phyloP scores from a whole-genome alignment of 1,284 basidiomycete genomes.

The Trichosporon sp. region DNA sequence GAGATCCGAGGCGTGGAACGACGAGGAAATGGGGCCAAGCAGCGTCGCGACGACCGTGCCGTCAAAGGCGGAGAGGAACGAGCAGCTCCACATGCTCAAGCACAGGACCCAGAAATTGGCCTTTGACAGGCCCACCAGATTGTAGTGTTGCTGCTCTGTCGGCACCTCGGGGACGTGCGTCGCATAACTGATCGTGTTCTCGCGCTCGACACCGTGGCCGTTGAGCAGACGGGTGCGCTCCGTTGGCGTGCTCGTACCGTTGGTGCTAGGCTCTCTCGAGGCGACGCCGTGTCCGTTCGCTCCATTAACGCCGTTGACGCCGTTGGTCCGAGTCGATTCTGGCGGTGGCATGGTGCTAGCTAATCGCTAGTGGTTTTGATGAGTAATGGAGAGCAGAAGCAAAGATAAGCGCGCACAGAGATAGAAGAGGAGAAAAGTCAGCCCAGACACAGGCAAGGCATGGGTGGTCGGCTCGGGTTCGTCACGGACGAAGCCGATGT shows the following conservation, averaged over 20 bases:
- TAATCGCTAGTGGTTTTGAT: no score
- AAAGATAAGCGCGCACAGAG: no score
- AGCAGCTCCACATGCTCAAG: conserved; percentile 32
- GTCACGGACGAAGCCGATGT: not conserved
- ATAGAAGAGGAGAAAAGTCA: not conserved
- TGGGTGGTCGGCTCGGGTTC: not conserved
- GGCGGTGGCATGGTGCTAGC: not conserved
- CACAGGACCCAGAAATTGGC: conserved; percentile 34
- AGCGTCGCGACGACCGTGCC: conserved; percentile 58
- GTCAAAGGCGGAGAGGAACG: conserved; percentile 71
- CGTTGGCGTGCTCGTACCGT: not conserved
- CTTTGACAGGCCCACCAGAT: conserved; percentile 33
- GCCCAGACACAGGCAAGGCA: not conserved
- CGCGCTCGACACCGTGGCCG: conserved; percentile 7
- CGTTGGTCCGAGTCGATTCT: not conserved
- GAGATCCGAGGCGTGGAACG: conserved; percentile 50
- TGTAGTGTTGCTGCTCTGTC: conserved; percentile 26
- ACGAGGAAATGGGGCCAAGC: conserved; percentile 50
- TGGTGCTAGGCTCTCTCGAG: not conserved
- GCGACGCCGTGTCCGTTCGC: not conserved
- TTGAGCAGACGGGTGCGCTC: conserved; percentile 16
- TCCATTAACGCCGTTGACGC: not conserved
- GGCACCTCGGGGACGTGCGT: conserved; percentile 15
- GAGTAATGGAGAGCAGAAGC: not conserved
- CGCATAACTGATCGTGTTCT: conserved; percentile 13